Evolutionary conservation across 2,329 filamentous ascomycete genomes (phyloP).

Genomic region (Fusarium lyarnte): DNA sequence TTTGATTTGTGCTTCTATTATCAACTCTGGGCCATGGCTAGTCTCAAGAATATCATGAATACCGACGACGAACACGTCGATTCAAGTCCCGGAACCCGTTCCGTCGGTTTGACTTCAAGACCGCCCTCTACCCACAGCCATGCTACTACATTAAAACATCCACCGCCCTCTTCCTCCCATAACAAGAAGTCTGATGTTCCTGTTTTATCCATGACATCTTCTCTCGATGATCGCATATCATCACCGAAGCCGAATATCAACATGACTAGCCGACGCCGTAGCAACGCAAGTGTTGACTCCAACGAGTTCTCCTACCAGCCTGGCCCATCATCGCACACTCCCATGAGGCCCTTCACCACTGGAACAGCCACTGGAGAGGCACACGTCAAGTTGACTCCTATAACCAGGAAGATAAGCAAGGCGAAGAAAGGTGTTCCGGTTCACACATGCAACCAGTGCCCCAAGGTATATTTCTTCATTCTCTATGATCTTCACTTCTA

Average conservation of each 20-base stretch:
- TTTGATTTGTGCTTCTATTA: slow-evolving; percentile 50
- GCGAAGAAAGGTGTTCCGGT: slow-evolving; percentile 69
- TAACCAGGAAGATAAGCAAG: slow-evolving; percentile 65
- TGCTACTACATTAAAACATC: slow-evolving; percentile 50
- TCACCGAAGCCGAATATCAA: slow-evolving; percentile 44
- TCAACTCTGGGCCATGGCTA: slow-evolving; percentile 60
- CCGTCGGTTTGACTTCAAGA: slow-evolving; percentile 52
- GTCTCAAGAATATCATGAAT: slow-evolving; percentile 67
- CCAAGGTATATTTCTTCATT: slow-evolving; percentile 54
- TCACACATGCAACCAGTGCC: slow-evolving; percentile 63
- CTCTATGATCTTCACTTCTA: background rate
- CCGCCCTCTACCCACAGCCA: slow-evolving; percentile 50
- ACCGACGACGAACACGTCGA: slow-evolving; percentile 59
- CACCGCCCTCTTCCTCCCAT: slow-evolving; percentile 45
- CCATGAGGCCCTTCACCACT: slow-evolving; percentile 55
- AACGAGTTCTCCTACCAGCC: slow-evolving; percentile 56
- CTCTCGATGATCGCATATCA: slow-evolving; percentile 36
- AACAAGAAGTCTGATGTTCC: slow-evolving; percentile 50
- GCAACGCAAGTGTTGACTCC: slow-evolving; percentile 59
- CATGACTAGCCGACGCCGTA: slow-evolving; percentile 50
- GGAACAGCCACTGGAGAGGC: slow-evolving; percentile 47
- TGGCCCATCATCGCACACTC: slow-evolving; percentile 40
- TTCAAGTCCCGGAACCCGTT: slow-evolving; percentile 57
- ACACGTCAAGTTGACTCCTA: slow-evolving; percentile 63
- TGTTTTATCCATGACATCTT: slow-evolving; percentile 42